A percentile compares a stretch with the other conserved stretches of the same genome.
Conservation (phyloP, 495 filamentous ascomycete species). For the Extremus antarcticus region DNA sequence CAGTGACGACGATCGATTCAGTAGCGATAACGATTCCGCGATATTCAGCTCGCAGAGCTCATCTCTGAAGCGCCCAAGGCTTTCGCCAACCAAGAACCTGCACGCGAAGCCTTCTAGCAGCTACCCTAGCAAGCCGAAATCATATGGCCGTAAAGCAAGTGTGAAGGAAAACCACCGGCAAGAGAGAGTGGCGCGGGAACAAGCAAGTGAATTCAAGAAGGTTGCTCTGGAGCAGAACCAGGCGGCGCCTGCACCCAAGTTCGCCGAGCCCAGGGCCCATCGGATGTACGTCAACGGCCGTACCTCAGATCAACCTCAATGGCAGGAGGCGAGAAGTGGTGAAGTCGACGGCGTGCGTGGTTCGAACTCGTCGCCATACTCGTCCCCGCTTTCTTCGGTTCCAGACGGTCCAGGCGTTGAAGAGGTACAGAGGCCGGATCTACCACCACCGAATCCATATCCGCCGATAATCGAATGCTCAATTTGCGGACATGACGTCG, state of each 20-base stretch:
- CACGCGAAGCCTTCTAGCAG: not conserved
- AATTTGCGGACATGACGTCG: slow-evolving; percentile 12
- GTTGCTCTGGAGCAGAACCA: not conserved
- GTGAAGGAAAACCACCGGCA: too few relatives aligned
- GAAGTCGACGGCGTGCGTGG: not conserved
- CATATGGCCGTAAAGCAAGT: too few relatives aligned
- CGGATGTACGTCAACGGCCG: not conserved
- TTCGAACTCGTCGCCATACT: not conserved
- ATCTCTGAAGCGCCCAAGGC: not conserved
- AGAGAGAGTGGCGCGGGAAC: too few relatives aligned
- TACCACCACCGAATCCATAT: not conserved
- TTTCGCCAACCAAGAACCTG: not conserved
- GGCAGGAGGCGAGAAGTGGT: not conserved
- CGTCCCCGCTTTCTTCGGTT: slow-evolving; percentile 4
- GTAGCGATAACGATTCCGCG: not conserved
- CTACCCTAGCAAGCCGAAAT: too few relatives aligned
- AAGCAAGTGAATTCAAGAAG: not conserved
- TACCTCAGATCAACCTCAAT: not conserved
- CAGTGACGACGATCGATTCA: not conserved
- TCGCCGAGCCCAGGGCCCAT: not conserved
- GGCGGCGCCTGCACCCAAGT: not conserved
- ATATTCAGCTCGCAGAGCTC: not conserved
- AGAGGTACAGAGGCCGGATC: not conserved
- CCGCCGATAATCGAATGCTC: not conserved
- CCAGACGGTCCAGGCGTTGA: not conserved